These are phyloP conservation scores for Nemania abortiva DNA, from an alignment of 2,329 filamentous ascomycete genomes.

Conservation along the genomic window DNA sequence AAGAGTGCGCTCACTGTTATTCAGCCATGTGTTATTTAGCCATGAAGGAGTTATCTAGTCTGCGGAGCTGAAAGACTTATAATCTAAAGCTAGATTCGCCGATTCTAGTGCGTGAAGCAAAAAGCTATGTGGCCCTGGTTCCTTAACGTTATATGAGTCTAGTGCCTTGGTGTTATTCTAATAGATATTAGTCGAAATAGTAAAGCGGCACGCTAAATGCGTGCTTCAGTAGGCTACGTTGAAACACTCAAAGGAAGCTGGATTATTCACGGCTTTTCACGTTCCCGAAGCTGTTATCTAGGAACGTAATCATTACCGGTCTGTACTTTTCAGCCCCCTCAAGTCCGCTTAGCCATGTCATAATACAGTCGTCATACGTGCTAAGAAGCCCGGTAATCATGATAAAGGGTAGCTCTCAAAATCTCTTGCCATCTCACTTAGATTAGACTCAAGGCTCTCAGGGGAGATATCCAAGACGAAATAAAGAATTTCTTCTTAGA, in stretches of 20 bases:
- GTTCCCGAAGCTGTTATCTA: slow-evolving; percentile 31
- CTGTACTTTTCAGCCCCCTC: neutral
- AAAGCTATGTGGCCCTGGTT: slow-evolving; percentile 5
- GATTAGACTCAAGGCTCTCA: slow-evolving; percentile 12
- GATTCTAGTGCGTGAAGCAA: slow-evolving; percentile 14
- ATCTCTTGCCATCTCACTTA: neutral
- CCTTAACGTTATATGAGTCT: slow-evolving; percentile 3
- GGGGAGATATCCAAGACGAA: slow-evolving; percentile 24
- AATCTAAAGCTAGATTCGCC: slow-evolving; percentile 11
- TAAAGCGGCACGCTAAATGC: slow-evolving; percentile 21
- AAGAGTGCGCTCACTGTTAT: slow-evolving; percentile 13
- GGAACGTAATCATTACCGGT: slow-evolving; percentile 28
- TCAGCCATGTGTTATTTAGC: slow-evolving; percentile 13
- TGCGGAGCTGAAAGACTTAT: slow-evolving; percentile 2
- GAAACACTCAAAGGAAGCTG: slow-evolving; percentile 19
- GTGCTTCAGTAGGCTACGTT: neutral
- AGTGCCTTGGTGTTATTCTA: slow-evolving; percentile 14
- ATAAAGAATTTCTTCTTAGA: slow-evolving; percentile 12
- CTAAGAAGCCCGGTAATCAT: slow-evolving; percentile 28
- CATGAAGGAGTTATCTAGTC: slow-evolving; percentile 19
- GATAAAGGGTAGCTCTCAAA: slow-evolving; percentile 20
- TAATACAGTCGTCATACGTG: slow-evolving; percentile 33
- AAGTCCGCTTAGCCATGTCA: slow-evolving; percentile 20
- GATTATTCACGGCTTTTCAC: slow-evolving; percentile 12
- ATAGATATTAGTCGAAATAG: slow-evolving; percentile 25